These are phyloP conservation scores for Niebla homalea DNA, from an alignment of 495 filamentous ascomycete genomes.

Conservation along the genomic window DNA sequence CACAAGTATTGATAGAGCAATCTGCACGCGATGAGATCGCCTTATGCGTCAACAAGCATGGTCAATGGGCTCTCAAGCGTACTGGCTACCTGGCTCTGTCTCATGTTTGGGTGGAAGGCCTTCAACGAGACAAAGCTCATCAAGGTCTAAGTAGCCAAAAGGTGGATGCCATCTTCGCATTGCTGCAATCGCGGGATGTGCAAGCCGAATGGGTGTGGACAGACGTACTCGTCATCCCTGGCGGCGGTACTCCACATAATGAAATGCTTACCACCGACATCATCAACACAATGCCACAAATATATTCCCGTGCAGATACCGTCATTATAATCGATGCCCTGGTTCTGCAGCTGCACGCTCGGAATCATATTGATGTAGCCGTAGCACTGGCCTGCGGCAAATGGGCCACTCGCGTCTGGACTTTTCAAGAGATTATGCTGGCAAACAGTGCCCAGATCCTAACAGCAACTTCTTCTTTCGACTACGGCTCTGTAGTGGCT, in stretches of 20 bases:
- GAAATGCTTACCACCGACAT: slow-evolving; percentile 1
- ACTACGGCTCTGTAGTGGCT: background rate
- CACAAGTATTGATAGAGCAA: background rate
- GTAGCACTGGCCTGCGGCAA: slow-evolving; percentile 1
- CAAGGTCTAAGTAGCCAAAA: background rate
- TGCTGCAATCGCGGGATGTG: background rate
- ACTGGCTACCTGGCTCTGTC: slow-evolving; percentile 5
- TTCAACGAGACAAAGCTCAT: background rate
- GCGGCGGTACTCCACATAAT: background rate
- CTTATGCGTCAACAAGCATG: slow-evolving; percentile 1
- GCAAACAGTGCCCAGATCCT: background rate
- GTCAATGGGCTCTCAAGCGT: background rate
- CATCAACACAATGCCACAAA: slow-evolving; percentile 2
- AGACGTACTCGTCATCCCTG: slow-evolving; percentile 5
- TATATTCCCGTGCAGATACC: slow-evolving; percentile 4
- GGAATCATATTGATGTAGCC: background rate
- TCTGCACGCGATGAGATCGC: slow-evolving; percentile 2
- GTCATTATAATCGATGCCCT: slow-evolving; percentile 7
- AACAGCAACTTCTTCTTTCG: background rate
- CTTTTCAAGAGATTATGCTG: slow-evolving; percentile 7
- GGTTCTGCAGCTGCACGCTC: slow-evolving; percentile 1
- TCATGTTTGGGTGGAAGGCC: slow-evolving; percentile 6
- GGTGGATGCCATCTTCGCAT: background rate
- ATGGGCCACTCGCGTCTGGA: slow-evolving; percentile 6
- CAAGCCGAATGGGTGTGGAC: slow-evolving; percentile 6